phyloP scores from a whole-genome alignment of 805 yeast genomes.

The Starmerella stigmatis region DNA sequence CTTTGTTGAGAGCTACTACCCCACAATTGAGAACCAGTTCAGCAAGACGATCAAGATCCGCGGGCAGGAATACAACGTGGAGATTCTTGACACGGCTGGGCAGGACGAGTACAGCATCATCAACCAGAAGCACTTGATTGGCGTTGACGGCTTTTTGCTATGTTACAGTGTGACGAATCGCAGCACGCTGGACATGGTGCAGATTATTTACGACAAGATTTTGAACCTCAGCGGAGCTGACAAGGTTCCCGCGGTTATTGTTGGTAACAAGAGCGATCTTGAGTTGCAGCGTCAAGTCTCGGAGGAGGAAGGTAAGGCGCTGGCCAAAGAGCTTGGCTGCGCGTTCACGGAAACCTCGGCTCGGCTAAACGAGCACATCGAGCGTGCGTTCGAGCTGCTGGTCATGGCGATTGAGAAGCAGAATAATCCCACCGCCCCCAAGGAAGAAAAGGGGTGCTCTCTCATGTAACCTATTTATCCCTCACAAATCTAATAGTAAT shows the following conservation, averaged over 20 bases:
- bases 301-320: constrained; percentile 45
- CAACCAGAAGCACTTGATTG: constrained; percentile 67
- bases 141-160: constrained; percentile 72
- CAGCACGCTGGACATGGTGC: constrained; percentile 65
- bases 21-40: constrained; percentile 82
- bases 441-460: constrained; percentile 42
- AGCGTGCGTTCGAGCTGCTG: constrained; percentile 49
- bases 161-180: constrained; percentile 74
- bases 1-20: constrained; percentile 80
- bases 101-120: constrained; percentile 80
- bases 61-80: constrained; percentile 68
- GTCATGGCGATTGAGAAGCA: constrained; percentile 51
- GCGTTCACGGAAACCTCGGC: constrained; percentile 80
- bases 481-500: background rate
- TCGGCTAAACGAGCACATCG: constrained; percentile 62
- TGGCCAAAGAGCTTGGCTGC: constrained; percentile 57
- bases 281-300: constrained; percentile 51
- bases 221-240: constrained; percentile 52
- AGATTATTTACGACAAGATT: constrained; percentile 71
- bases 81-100: constrained; percentile 86
- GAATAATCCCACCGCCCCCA: constrained; percentile 41
- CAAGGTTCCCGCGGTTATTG: constrained; percentile 64
- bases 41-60: constrained; percentile 56
- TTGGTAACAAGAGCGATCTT: constrained; percentile 69
- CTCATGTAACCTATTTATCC: constrained; percentile 31